phyloP scores from a whole-genome alignment of 345 rosid genomes.

The Hirschfeldia incana region DNA sequence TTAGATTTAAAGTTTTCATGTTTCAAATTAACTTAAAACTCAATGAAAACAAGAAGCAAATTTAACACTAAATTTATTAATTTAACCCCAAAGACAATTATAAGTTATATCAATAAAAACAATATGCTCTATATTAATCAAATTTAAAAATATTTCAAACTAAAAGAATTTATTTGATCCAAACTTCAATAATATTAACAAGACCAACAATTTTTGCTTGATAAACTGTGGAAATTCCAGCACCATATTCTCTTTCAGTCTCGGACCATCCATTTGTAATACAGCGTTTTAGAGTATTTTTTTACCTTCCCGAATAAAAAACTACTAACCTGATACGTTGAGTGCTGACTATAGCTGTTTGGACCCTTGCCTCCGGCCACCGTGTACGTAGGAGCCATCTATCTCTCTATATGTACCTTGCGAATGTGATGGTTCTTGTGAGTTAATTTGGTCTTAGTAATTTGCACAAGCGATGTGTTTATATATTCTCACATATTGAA shows the following conservation, averaged over 20 bases:
- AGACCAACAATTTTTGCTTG: not conserved
- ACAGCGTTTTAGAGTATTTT: not conserved
- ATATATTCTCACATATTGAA: not conserved
- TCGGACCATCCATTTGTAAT: not conserved
- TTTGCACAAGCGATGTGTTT: conserved; percentile 7
- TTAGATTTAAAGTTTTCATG: not conserved
- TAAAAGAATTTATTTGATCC: not conserved
- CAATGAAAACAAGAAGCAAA: not conserved
- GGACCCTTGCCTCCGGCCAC: conserved; percentile 37
- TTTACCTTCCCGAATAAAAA: not conserved
- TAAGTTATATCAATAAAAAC: not conserved
- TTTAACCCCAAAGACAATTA: not conserved
- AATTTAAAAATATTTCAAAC: not conserved
- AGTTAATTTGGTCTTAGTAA: not conserved
- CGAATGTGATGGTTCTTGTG: not conserved
- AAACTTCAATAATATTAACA: not conserved
- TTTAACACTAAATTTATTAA: not conserved
- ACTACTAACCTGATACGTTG: conserved; percentile 31
- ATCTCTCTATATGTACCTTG: not conserved
- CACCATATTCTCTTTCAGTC: not conserved
- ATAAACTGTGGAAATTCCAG: not conserved
- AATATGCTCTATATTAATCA: not conserved
- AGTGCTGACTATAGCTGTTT: conserved; percentile 32
- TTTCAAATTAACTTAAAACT: not conserved
- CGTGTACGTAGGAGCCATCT: conserved; percentile 25